Evolutionary conservation across 2,329 filamentous ascomycete species (phyloP).

Genomic region (Fusarium sp.): DNA sequence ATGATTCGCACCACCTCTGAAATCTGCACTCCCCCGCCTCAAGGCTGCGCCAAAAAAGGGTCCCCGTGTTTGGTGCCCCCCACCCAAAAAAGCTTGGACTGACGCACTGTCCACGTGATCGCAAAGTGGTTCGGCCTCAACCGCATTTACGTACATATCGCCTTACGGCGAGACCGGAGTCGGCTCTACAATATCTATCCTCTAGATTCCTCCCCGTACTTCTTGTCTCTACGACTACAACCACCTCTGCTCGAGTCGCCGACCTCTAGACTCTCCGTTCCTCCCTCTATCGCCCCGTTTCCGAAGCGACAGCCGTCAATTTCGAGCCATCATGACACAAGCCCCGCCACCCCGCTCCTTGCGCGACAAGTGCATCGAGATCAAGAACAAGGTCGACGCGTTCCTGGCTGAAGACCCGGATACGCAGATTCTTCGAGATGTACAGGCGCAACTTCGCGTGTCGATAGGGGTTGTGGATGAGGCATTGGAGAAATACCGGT

Average conservation of each 20-base stretch:
- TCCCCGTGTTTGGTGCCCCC: neutral
- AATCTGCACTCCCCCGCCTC: neutral
- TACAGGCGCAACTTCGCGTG: conserved; percentile 80
- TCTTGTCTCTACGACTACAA: neutral
- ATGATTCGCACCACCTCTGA: neutral
- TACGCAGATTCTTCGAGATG: conserved; percentile 67
- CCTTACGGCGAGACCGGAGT: conserved; percentile 35
- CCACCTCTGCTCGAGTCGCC: neutral
- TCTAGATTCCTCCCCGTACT: neutral
- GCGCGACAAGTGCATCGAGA: conserved; percentile 60
- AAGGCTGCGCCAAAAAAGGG: neutral
- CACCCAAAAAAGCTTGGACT: neutral
- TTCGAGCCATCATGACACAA: conserved; percentile 31
- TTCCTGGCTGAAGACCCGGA: conserved; percentile 73
- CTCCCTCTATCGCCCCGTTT: neutral
- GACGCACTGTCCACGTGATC: conserved; percentile 19
- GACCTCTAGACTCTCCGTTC: neutral
- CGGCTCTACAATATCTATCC: conserved; percentile 12
- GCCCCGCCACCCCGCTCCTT: conserved; percentile 44
- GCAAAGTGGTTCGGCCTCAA: conserved; percentile 19
- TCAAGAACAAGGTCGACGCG: conserved; percentile 70
- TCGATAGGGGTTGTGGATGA: conserved; percentile 80
- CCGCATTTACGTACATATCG: conserved; percentile 21
- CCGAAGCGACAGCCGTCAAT: neutral
- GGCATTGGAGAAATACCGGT: conserved; percentile 82